Base-by-base conservation (phyloP, 2,329 filamentous ascomycete genomes). In the Fusarium keratoplasticum region DNA sequence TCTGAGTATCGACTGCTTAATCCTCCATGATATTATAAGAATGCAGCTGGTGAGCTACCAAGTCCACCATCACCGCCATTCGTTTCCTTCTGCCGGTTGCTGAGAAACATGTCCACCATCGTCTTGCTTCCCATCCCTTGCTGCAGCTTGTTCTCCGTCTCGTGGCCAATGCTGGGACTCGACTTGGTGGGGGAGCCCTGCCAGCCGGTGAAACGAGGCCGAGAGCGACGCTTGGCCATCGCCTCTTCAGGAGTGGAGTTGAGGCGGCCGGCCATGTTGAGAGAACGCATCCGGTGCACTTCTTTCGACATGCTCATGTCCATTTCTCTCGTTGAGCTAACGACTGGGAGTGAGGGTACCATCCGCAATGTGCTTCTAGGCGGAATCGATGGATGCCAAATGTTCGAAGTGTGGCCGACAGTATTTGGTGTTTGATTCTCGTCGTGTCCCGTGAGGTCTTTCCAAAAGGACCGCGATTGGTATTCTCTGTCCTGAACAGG, bases 51-150 rank as follows among this genome's bases (percentile, higher is more conserved):
- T 7, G 79, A 80, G 67, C 75, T 80, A 4, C 78, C 78, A 50
- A 72, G 73, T 29, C 70, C 77, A 20, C 59, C 35, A 25, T 60
- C 40, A 9, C 81, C 83, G 14, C 83, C 84, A 27, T 81, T 78
- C 40, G 85, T 83, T 14, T 83, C 82, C 69, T 79, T 85, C 18
- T 85, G 83, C 20, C 88, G 83, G 55, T 84, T 88, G 68, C 82
- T 88, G 31, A 90, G 80, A 75, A 90, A 89, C 58, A 86, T 67
- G 61, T 90, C 87, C 9, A 90, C 87, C 86, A 90, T 89, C 47
- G 82, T 82, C 77, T 85, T 85, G 73, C 87, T 87, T 3, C 86
- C 86, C 68, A 84, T 78, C 0, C 78, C 78, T 66, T 85, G 83
- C 36, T 29, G 61, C 13, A 58, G 29, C 5, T 60, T 33, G 31